A percentile compares a stretch with the other conserved stretches of the same genome.
Evolutionary conservation across 371 early-diverging fungal genomes (phyloP).

Genomic region (Apophysomyces variabilis): DNA sequence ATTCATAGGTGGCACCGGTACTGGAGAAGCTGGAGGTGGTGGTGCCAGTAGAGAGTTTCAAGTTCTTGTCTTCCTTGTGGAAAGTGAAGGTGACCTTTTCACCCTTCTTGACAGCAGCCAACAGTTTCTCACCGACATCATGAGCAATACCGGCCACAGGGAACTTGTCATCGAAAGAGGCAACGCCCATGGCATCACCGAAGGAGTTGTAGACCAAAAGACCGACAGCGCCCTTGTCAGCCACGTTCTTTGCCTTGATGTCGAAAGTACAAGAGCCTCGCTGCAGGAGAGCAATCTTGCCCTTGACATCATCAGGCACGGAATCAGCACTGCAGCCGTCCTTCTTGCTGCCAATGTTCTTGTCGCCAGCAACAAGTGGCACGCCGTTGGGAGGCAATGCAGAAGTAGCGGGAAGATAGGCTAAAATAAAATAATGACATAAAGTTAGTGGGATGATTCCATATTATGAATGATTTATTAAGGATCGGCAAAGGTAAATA

Average conservation of each 20-base stretch:
- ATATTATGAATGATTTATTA: too few species aligned
- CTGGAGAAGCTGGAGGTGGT: constrained; percentile 55
- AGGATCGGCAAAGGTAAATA: too few species aligned
- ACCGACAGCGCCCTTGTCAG: constrained; percentile 53
- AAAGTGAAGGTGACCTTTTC: constrained; percentile 12
- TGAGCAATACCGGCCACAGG: constrained; percentile 39
- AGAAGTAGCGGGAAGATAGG: neutral
- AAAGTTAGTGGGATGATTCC: too few species aligned
- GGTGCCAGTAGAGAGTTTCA: constrained; percentile 31
- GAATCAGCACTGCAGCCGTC: constrained; percentile 21
- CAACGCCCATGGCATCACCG: constrained; percentile 17
- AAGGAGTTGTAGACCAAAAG: constrained; percentile 46
- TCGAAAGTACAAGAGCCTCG: constrained; percentile 63
- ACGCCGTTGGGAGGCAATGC: constrained; percentile 14
- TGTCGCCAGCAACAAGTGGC: constrained; percentile 22
- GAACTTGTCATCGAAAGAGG: constrained; percentile 21
- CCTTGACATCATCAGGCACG: constrained; percentile 28
- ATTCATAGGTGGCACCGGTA: constrained; percentile 41
- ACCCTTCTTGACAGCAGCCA: constrained; percentile 18
- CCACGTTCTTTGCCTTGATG: constrained; percentile 47
- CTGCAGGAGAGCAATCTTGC: constrained; percentile 49
- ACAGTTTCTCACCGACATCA: constrained; percentile 26
- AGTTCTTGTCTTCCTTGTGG: constrained; percentile 3
- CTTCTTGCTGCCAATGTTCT: constrained; percentile 15
- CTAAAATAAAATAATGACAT: too few species aligned